Conservation (phyloP, 2,329 filamentous ascomycete species). For the Penicillium sclerotigenum region DNA sequence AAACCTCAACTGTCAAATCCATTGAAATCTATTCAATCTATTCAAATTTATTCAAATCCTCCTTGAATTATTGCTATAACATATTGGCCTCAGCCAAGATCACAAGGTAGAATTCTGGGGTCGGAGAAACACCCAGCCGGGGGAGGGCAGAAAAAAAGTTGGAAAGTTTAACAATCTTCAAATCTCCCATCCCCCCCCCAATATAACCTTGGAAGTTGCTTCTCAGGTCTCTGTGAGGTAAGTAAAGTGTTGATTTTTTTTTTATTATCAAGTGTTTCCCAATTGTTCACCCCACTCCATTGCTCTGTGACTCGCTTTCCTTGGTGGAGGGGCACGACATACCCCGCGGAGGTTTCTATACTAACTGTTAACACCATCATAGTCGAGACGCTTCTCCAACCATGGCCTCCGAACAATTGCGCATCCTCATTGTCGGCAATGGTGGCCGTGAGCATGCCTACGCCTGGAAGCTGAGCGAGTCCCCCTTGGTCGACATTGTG, state of each 20-base stretch:
- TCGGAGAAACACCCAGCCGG: constrained; percentile 26
- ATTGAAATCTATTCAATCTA: not conserved
- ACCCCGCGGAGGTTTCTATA: constrained; percentile 22
- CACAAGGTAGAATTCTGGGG: constrained; percentile 9
- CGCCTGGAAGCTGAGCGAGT: constrained; percentile 90
- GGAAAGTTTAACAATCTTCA: constrained; percentile 9
- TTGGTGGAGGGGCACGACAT: constrained; percentile 13
- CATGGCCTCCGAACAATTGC: constrained; percentile 52
- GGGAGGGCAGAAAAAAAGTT: constrained; percentile 27
- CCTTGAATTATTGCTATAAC: not conserved
- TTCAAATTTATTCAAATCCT: not conserved
- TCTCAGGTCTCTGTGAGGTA: constrained; percentile 25
- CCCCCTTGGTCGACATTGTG: constrained; percentile 72
- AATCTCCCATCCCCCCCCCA: constrained; percentile 7
- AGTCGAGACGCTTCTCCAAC: constrained; percentile 26
- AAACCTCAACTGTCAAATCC: not conserved
- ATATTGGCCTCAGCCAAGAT: not conserved
- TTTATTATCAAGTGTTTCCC: not conserved
- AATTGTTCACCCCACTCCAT: not conserved
- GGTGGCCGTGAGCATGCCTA: constrained; percentile 92
- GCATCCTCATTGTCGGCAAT: constrained; percentile 84
- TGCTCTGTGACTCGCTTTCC: not conserved
- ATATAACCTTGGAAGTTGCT: constrained; percentile 17
- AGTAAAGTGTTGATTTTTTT: constrained; percentile 3
- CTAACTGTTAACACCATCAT: constrained; percentile 13